Conservation (phyloP, 176 grass and related monocot species). For the Oryza punctata region DNA sequence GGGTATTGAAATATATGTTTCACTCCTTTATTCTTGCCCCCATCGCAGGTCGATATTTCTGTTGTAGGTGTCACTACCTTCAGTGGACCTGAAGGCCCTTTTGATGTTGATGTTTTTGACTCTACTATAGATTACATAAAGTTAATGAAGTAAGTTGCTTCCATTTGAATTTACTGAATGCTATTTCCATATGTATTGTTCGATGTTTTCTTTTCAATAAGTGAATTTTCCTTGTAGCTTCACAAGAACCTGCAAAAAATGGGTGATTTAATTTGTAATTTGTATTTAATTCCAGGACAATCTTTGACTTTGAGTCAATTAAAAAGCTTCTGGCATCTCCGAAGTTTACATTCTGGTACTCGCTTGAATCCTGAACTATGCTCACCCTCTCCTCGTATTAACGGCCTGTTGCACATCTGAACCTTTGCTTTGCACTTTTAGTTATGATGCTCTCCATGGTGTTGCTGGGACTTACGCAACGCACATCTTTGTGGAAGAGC, state of each 20-base stretch:
- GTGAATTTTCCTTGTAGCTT: not conserved
- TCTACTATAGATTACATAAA: slow-evolving; percentile 89
- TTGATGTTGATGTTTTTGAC: slow-evolving; percentile 96
- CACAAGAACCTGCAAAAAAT: not conserved
- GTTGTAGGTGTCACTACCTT: slow-evolving; percentile 69
- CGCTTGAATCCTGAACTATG: slow-evolving; percentile 21
- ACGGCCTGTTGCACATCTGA: slow-evolving; percentile 11
- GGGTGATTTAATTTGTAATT: slow-evolving; percentile 22
- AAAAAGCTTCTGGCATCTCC: slow-evolving; percentile 83
- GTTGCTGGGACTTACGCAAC: slow-evolving; percentile 93
- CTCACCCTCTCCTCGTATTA: slow-evolving; percentile 12
- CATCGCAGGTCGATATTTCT: slow-evolving; percentile 88
- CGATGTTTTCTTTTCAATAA: slow-evolving; percentile 33
- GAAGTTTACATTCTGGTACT: slow-evolving; percentile 96
- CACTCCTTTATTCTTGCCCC: slow-evolving; percentile 4
- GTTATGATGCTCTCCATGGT: slow-evolving; percentile 95
- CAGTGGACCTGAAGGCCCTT: slow-evolving; percentile 80
- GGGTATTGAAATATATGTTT: not conserved
- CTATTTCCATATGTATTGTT: not conserved
- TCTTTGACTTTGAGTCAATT: slow-evolving; percentile 88
- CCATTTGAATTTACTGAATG: slow-evolving; percentile 22
- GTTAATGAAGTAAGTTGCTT: slow-evolving; percentile 85
- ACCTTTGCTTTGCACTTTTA: slow-evolving; percentile 44
- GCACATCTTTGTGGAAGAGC: slow-evolving; percentile 92
- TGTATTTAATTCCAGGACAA: slow-evolving; percentile 54